These are phyloP conservation scores for Russula sp. DNA, from an alignment of 768 basidiomycete genomes.

Conservation along the genomic window DNA sequence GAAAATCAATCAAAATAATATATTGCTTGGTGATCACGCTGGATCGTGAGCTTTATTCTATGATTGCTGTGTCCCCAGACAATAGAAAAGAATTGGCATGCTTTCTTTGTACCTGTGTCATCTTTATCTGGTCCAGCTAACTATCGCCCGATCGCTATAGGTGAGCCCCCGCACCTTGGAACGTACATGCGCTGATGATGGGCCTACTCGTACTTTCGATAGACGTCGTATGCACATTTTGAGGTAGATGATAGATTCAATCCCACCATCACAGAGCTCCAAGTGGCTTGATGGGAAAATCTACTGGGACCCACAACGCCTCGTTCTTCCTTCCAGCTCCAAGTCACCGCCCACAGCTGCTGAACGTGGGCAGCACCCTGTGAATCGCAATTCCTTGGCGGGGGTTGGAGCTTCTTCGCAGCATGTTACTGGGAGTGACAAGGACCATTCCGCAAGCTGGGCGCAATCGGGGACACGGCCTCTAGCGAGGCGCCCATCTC, in stretches of 20 bases:
- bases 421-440: neutral
- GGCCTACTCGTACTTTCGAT: neutral
- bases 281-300: neutral
- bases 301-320: neutral
- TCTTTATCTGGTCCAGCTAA: neutral
- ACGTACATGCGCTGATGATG: neutral
- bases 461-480: neutral
- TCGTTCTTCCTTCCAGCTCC: neutral
- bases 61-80: conserved; percentile 2
- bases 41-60: neutral
- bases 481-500: conserved; percentile 3
- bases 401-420: neutral
- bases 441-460: neutral
- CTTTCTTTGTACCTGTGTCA: neutral
- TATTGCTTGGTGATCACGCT: too few species aligned
- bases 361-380: neutral
- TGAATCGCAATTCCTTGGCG: neutral
- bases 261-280: neutral
- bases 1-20: too few species aligned
- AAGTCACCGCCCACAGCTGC: neutral
- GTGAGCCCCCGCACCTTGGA: neutral
- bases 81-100: neutral
- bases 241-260: neutral
- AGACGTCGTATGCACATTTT: neutral
- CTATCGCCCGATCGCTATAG: neutral